Percentiles rank a stretch among this genome's conserved stretches.
These are phyloP conservation scores for California macrophylla DNA, from an alignment of 441 rosid species.

Conservation along the genomic window DNA sequence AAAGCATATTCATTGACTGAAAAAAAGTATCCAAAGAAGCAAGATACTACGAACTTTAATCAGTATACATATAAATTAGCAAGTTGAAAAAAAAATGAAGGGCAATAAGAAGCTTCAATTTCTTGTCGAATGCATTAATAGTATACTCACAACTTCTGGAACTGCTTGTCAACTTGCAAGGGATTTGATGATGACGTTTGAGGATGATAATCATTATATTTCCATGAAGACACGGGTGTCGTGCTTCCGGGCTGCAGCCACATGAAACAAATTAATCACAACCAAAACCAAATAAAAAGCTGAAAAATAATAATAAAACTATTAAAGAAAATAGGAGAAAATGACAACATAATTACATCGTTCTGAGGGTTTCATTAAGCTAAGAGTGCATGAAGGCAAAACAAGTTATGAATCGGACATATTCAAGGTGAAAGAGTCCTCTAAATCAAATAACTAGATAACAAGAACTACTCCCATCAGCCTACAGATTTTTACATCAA, in stretches of 20 bases:
- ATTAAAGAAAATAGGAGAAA: background rate
- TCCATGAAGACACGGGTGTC: slow-evolving; percentile 42
- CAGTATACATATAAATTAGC: background rate
- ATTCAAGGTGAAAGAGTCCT: background rate
- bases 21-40: background rate
- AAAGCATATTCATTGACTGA: background rate
- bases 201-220: slow-evolving; percentile 31
- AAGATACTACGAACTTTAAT: background rate
- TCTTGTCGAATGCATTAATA: slow-evolving; percentile 4
- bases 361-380: background rate
- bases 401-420: background rate
- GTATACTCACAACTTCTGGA: slow-evolving; percentile 67
- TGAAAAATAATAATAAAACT: background rate
- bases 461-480: background rate
- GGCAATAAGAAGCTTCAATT: background rate
- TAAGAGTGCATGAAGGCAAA: background rate
- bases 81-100: background rate
- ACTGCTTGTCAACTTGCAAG: slow-evolving; percentile 54
- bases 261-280: slow-evolving; percentile 7
- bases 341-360: background rate
- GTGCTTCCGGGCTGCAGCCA: slow-evolving; percentile 40
- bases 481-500: background rate
- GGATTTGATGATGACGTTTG: slow-evolving; percentile 31
- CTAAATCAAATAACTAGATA: background rate
- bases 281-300: slow-evolving; percentile 6